These are phyloP conservation scores for Fusarium sp. DNA, from an alignment of 2,329 filamentous ascomycete species.

Conservation along the genomic window DNA sequence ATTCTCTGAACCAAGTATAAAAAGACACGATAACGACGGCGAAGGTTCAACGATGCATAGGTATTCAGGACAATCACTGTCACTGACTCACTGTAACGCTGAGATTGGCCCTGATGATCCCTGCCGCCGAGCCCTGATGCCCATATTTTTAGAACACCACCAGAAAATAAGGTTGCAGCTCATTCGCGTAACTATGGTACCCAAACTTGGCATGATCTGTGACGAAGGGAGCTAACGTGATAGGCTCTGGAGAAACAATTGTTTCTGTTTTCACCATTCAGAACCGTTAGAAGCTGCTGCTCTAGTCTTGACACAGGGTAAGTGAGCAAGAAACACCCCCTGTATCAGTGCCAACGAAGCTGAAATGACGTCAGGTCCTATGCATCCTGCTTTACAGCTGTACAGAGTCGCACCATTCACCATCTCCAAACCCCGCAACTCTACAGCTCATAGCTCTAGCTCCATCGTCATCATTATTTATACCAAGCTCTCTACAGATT, in stretches of 20 bases:
- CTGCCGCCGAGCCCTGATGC: constrained; percentile 2
- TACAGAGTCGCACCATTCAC: background rate
- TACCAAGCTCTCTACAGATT: background rate
- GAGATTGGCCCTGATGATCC: constrained; percentile 16
- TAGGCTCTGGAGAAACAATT: background rate
- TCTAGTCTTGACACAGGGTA: background rate
- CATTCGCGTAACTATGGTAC: background rate
- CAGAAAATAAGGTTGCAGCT: constrained; percentile 27
- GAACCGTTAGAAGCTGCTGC: background rate
- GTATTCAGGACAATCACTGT: background rate
- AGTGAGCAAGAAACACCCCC: constrained; percentile 16
- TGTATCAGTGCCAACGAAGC: constrained; percentile 13
- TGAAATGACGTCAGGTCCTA: constrained; percentile 23
- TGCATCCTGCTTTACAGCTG: constrained; percentile 14
- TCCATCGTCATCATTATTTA: constrained; percentile 22
- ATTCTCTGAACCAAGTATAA: too few species aligned
- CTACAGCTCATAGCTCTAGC: constrained; percentile 4
- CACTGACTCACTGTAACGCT: background rate
- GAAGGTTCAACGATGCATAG: background rate
- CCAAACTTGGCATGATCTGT: constrained; percentile 19
- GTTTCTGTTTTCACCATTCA: background rate
- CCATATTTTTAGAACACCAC: constrained; percentile 21
- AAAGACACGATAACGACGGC: too few species aligned
- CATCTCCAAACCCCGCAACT: constrained; percentile 17
- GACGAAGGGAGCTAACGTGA: constrained; percentile 3